Conservation (phyloP, 441 rosid species). For the Pelargonium australe region DNA sequence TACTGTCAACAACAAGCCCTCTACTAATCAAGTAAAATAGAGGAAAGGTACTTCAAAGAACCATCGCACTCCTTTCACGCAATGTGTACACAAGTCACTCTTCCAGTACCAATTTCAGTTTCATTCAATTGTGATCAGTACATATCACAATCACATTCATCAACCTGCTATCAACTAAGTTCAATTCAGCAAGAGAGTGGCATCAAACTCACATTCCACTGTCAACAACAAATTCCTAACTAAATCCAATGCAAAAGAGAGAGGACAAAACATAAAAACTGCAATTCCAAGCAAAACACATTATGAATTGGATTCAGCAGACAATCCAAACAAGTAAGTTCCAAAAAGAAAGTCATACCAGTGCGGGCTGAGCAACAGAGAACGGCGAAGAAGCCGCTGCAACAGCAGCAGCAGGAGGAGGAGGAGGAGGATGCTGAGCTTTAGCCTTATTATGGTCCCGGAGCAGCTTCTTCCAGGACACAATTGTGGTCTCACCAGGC, state of each 20-base stretch:
- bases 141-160: not conserved
- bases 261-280: not conserved
- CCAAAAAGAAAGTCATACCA: conserved; percentile 22
- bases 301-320: not conserved
- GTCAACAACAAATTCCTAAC: no score
- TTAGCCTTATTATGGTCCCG: conserved; percentile 23
- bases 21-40: not conserved
- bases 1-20: no score
- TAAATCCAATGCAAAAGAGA: not conserved
- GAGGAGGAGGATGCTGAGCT: no score
- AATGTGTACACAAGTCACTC: not conserved
- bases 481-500: conserved; percentile 40
- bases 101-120: not conserved
- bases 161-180: not conserved
- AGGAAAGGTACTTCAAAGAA: no score
- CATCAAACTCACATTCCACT: not conserved
- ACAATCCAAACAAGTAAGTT: not conserved
- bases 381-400: not conserved
- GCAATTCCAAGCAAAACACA: conserved; percentile 5
- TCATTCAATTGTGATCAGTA: not conserved
- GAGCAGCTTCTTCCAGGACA: conserved; percentile 37
- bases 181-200: not conserved
- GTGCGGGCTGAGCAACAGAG: conserved; percentile 9
- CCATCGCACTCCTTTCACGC: not conserved
- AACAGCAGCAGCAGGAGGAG: conserved; percentile 5